phyloP scores from a whole-genome alignment of 805 yeast species.

The Hanseniaspora clermontiae region DNA sequence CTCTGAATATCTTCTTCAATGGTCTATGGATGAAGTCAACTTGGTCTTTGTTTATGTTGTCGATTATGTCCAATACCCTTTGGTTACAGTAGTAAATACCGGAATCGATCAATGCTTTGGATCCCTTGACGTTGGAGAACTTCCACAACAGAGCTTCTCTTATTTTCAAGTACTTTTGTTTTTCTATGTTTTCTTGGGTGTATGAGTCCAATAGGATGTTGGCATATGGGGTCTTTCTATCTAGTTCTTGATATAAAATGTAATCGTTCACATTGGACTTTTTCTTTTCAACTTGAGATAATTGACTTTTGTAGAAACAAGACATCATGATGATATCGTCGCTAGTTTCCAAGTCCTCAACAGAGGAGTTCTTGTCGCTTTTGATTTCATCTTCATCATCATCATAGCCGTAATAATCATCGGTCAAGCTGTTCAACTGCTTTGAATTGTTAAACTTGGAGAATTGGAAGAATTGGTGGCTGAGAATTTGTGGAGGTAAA shows the following conservation, averaged over 20 bases:
- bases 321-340: constrained; percentile 14
- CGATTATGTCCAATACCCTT: constrained; percentile 41
- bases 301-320: constrained; percentile 10
- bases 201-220: constrained; percentile 55
- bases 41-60: constrained; percentile 23
- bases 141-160: constrained; percentile 87
- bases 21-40: constrained; percentile 33
- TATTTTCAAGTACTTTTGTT: constrained; percentile 56
- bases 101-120: constrained; percentile 63
- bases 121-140: constrained; percentile 63
- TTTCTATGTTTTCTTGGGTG: constrained; percentile 54
- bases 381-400: neutral
- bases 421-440: constrained; percentile 28
- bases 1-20: constrained; percentile 60
- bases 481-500: constrained; percentile 75
- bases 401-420: neutral
- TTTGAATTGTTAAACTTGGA: constrained; percentile 40
- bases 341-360: neutral
- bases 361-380: neutral
- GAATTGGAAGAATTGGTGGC: constrained; percentile 70
- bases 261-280: constrained; percentile 11
- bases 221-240: constrained; percentile 56
- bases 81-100: constrained; percentile 54
- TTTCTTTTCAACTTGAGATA: constrained; percentile 12
- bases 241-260: constrained; percentile 21